Evolutionary conservation across 768 basidiomycete genomes (phyloP).

Genomic region (Amylocystis lapponica): DNA sequence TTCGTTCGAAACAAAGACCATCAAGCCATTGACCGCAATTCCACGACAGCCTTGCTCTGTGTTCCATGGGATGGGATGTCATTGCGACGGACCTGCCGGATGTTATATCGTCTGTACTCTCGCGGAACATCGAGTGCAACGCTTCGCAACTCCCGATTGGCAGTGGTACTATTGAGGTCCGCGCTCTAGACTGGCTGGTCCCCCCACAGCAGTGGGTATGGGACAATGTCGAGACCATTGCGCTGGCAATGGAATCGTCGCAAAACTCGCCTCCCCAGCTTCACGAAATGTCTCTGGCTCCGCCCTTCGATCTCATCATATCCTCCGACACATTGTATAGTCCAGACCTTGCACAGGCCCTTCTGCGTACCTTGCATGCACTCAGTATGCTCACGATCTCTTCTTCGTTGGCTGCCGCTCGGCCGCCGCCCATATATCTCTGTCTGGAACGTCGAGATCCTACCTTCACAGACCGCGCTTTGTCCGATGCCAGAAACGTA

Average conservation of each 20-base stretch:
- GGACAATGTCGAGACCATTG: constrained; percentile 28
- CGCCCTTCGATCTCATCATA: constrained; percentile 72
- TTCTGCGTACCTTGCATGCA: constrained; percentile 60
- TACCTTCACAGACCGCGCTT: constrained; percentile 48
- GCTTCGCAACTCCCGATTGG: constrained; percentile 19
- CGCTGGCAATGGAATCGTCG: background rate
- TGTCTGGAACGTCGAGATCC: constrained; percentile 80
- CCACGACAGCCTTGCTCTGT: constrained; percentile 49
- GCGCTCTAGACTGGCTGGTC: constrained; percentile 68
- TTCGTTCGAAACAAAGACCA: too few species aligned
- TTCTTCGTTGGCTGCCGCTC: constrained; percentile 8
- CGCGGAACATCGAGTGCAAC: constrained; percentile 55
- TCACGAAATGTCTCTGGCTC: constrained; percentile 24
- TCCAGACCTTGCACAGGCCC: constrained; percentile 53
- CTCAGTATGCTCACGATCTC: constrained; percentile 32
- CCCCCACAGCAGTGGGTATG: constrained; percentile 51
- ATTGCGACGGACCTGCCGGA: constrained; percentile 68
- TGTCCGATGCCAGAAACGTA: constrained; percentile 45
- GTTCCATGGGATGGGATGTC: constrained; percentile 68
- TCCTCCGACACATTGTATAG: constrained; percentile 82
- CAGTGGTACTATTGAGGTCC: constrained; percentile 48
- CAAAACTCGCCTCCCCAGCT: background rate
- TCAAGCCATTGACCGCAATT: constrained; percentile 1
- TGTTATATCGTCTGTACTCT: constrained; percentile 59
- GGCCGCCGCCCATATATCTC: constrained; percentile 48